Conservation (phyloP, 2,329 filamentous ascomycete genomes). For the Cladophialophora yegresii region DNA sequence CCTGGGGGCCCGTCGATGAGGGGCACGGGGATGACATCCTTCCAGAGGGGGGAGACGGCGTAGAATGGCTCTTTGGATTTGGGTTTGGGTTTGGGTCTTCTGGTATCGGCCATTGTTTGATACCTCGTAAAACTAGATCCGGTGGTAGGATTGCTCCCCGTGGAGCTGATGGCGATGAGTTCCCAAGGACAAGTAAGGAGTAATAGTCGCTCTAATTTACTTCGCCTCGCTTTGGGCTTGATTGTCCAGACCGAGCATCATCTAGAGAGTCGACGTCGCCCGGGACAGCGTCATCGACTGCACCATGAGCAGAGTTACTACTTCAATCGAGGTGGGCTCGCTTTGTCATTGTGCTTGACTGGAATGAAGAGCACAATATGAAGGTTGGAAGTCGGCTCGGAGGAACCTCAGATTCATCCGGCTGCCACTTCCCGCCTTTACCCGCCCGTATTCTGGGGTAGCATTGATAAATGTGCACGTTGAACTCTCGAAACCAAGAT, state of each 20-base stretch:
- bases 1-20: conserved; percentile 68
- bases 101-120: conserved; percentile 19
- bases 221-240: background rate
- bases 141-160: background rate
- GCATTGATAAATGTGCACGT: too few species aligned
- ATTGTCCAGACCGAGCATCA: background rate
- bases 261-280: background rate
- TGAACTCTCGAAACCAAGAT: too few species aligned
- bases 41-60: conserved; percentile 73
- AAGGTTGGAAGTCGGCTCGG: conserved; percentile 6
- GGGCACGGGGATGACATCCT: conserved; percentile 78
- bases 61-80: conserved; percentile 47
- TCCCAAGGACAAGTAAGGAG: background rate
- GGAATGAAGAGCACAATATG: conserved; percentile 32
- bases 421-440: background rate
- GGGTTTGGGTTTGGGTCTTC: conserved; percentile 32
- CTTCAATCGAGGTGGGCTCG: background rate
- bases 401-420: background rate
- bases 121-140: background rate
- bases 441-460: background rate
- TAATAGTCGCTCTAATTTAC: background rate
- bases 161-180: background rate
- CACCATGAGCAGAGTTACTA: background rate
- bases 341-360: background rate
- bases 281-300: background rate